phyloP scores from a whole-genome alignment of 805 yeast genomes.

The Kazachstania viticola region DNA sequence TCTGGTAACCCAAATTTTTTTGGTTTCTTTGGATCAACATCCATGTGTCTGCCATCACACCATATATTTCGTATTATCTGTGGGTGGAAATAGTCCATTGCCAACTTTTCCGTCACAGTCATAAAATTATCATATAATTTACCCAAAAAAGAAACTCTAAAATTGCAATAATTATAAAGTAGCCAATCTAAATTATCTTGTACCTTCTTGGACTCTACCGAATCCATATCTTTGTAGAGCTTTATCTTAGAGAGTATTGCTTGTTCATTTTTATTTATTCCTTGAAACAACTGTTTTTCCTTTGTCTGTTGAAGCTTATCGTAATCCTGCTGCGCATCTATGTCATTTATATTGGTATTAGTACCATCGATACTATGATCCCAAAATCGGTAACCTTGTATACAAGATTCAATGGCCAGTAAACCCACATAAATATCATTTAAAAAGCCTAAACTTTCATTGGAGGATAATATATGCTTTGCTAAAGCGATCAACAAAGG shows the following conservation, averaged over 20 bases:
- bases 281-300: conserved; percentile 23
- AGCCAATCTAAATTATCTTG: conserved; percentile 33
- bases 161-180: conserved; percentile 30
- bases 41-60: conserved; percentile 31
- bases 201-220: conserved; percentile 30
- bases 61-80: conserved; percentile 44
- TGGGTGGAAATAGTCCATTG: conserved; percentile 44
- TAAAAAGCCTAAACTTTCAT: conserved; percentile 10
- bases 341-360: conserved; percentile 1
- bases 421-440: conserved; percentile 22
- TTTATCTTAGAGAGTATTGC: conserved; percentile 15
- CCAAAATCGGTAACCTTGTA: conserved; percentile 30
- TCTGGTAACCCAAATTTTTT: conserved; percentile 9
- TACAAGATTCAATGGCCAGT: conserved; percentile 28
- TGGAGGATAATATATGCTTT: conserved; percentile 32
- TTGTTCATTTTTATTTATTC: conserved; percentile 16
- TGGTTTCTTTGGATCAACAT: conserved; percentile 15
- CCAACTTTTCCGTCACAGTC: conserved; percentile 42
- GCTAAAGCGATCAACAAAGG: conserved; percentile 38
- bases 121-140: conserved; percentile 40
- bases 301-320: conserved; percentile 17
- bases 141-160: conserved; percentile 39
- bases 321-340: conserved; percentile 10
- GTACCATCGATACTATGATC: conserved; percentile 28
- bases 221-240: conserved; percentile 32